Evolutionary conservation across 2,329 filamentous ascomycete genomes (phyloP).

Genomic region (Zopfia rhizophila): DNA sequence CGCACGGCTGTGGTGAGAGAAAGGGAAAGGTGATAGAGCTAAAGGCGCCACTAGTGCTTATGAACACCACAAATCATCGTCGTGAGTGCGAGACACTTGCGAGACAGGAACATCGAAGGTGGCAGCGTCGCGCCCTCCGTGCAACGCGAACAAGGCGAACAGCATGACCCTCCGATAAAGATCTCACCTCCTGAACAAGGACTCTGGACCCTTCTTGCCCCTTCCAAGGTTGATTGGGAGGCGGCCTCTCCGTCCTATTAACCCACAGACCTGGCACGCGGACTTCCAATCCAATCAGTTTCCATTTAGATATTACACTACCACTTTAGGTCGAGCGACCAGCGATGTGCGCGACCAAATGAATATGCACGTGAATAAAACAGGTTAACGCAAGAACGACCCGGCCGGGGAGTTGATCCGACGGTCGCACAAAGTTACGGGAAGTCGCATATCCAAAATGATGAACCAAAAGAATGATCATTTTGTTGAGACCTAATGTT

Average conservation of each 20-base stretch:
- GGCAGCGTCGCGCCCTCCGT: constrained; percentile 19
- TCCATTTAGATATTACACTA: constrained; percentile 22
- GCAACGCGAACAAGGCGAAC: constrained; percentile 23
- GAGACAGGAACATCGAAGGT: constrained; percentile 9
- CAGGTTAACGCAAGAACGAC: no score
- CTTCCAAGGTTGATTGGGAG: constrained; percentile 27
- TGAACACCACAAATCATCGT: constrained; percentile 32
- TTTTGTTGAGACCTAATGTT: constrained; percentile 1
- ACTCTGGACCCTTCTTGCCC: constrained; percentile 13
- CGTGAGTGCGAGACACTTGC: constrained; percentile 16
- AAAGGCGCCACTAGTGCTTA: constrained; percentile 41
- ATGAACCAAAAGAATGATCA: no score
- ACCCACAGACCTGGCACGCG: constrained; percentile 29
- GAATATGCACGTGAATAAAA: constrained; percentile 24
- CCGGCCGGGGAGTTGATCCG: constrained; percentile 18
- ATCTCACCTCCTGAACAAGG: constrained; percentile 23
- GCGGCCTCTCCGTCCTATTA: constrained; percentile 22
- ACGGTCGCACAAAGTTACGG: constrained; percentile 24
- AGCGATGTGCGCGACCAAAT: constrained; percentile 23
- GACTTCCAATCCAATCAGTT: constrained; percentile 34
- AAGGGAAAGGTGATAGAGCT: constrained; percentile 32
- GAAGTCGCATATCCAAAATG: no score
- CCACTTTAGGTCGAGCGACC: constrained; percentile 17
- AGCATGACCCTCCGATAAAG: constrained; percentile 20
- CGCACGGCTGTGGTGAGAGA: constrained; percentile 42